Evolutionary conservation across 164 flowering plant species (phyloP), one percentile per base, ranked within the genome.

Genomic region (Hamamelis virginiana): DNA sequence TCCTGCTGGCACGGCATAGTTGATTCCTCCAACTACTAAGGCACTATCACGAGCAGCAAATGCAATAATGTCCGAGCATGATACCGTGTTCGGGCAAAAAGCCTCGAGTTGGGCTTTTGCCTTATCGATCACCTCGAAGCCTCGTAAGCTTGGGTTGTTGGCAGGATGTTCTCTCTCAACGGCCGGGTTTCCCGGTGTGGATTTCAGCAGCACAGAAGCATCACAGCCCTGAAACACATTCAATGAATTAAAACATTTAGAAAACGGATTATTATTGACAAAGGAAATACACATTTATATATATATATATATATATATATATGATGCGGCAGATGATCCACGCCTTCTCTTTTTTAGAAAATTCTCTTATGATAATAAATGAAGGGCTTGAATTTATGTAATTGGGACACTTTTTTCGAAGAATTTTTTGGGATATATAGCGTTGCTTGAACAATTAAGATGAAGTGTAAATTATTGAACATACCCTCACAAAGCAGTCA

Each of bases 401-500:
- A n/a, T n/a, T n/a, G n/a, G n/a, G n/a, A n/a, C n/a, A n/a, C n/a
- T n/a, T n/a, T n/a, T n/a, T n/a, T n/a, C n/a, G n/a, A n/a, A n/a
- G n/a, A n/a, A n/a, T n/a, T n/a, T n/a, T n/a, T n/a, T n/a, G n/a
- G n/a, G n/a, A n/a, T n/a, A n/a, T n/a, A n/a, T n/a, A n/a, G n/a
- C n/a, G n/a, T n/a, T n/a, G n/a, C n/a, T n/a, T n/a, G n/a, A n/a
- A n/a, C n/a, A n/a, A n/a, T n/a, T n/a, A n/a, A n/a, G n/a, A n/a
- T n/a, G n/a, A n/a, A n/a, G n/a, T n/a, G n/a, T n/a, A n/a, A n/a
- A 25, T 33, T 16, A 2, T 3, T 28, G 3, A 8, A 47, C 69
- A 1, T 81, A 86, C 92, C 75, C 90, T 80, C 1, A 88, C 89
- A 74, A 88, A 86, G 69, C 92, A 88, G 67, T 88, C 92, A 69